Evolutionary conservation across 2,329 filamentous ascomycete genomes (phyloP).

Genomic region (Sphaerostilbella broomeana): DNA sequence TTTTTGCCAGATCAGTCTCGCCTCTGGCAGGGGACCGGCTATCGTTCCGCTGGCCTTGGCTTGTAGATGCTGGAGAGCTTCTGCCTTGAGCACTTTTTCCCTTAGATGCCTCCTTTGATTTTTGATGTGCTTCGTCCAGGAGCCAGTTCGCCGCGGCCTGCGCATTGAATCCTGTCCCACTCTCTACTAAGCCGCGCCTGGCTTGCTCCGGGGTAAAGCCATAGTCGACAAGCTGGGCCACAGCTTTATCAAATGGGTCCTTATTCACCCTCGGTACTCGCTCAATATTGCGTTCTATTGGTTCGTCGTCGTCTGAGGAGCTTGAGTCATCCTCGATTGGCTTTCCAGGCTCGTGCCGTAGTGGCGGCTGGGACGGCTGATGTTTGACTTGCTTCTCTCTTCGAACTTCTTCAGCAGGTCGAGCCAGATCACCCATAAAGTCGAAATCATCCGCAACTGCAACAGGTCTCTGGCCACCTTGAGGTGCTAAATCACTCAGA

Average conservation of each 20-base stretch:
- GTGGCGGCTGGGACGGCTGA: conserved; percentile 17
- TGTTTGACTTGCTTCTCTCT: conserved; percentile 36
- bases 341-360: conserved; percentile 47
- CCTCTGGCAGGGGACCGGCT: conserved; percentile 47
- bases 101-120: conserved; percentile 66
- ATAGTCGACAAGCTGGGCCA: conserved; percentile 90
- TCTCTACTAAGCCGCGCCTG: conserved; percentile 71
- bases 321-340: conserved; percentile 47
- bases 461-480: conserved; percentile 21
- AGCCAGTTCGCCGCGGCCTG: conserved; percentile 86
- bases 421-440: conserved; percentile 57
- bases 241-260: conserved; percentile 61
- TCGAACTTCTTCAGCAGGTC: conserved; percentile 58
- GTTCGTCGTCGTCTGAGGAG: conserved; percentile 37
- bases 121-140: conserved; percentile 81
- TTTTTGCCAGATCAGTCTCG: conserved; percentile 71
- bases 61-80: conserved; percentile 27
- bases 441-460: conserved; percentile 52
- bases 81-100: conserved; percentile 35
- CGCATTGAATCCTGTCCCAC: conserved; percentile 70
- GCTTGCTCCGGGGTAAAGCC: conserved; percentile 84
- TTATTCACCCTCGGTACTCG: conserved; percentile 22
- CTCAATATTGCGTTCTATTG: conserved; percentile 18
- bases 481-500: conserved; percentile 54
- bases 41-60: conserved; percentile 33